These are phyloP conservation scores for Pichia scutulata DNA, from an alignment of 805 yeast genomes.

Conservation along the genomic window DNA sequence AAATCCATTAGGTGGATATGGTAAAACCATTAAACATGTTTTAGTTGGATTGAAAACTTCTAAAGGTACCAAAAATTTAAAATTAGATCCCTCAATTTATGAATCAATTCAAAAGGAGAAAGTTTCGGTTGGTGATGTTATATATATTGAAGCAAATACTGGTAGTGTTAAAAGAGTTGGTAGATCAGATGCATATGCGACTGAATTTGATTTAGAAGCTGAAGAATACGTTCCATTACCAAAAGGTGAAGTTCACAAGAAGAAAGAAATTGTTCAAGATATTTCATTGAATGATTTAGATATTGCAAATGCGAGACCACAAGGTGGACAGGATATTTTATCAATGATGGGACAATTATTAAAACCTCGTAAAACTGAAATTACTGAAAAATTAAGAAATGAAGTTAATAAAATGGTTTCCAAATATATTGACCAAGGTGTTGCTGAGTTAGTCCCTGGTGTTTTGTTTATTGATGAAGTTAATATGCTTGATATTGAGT, in stretches of 20 bases:
- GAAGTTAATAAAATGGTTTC: slow-evolving; percentile 96
- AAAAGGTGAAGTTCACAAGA: slow-evolving; percentile 95
- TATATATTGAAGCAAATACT: slow-evolving; percentile 88
- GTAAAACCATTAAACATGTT: slow-evolving; percentile 56
- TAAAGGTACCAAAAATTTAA: slow-evolving; percentile 91
- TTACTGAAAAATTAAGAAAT: slow-evolving; percentile 88
- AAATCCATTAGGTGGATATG: slow-evolving; percentile 94
- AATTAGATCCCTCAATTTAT: slow-evolving; percentile 97
- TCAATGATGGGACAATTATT: slow-evolving; percentile 97
- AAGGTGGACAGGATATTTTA: slow-evolving; percentile 92
- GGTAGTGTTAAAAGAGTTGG: slow-evolving; percentile 94
- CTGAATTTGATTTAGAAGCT: slow-evolving; percentile 98
- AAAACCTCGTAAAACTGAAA: slow-evolving; percentile 96
- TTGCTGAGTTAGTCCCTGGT: slow-evolving; percentile 96
- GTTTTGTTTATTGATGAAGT: slow-evolving; percentile 97
- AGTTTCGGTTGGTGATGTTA: slow-evolving; percentile 94
- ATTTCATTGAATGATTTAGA: slow-evolving; percentile 98
- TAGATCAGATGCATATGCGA: slow-evolving; percentile 88
- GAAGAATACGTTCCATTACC: slow-evolving; percentile 97
- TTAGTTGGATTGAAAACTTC: slow-evolving; percentile 95
- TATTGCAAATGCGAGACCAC: slow-evolving; percentile 94
- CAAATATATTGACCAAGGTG: slow-evolving; percentile 98
- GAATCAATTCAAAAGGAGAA: slow-evolving; percentile 93
- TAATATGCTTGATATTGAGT: slow-evolving; percentile 95
- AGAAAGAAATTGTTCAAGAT: slow-evolving; percentile 93